These are phyloP conservation scores for Wickerhamomyces pijperi DNA, from an alignment of 805 yeast genomes.

Conservation along the genomic window DNA sequence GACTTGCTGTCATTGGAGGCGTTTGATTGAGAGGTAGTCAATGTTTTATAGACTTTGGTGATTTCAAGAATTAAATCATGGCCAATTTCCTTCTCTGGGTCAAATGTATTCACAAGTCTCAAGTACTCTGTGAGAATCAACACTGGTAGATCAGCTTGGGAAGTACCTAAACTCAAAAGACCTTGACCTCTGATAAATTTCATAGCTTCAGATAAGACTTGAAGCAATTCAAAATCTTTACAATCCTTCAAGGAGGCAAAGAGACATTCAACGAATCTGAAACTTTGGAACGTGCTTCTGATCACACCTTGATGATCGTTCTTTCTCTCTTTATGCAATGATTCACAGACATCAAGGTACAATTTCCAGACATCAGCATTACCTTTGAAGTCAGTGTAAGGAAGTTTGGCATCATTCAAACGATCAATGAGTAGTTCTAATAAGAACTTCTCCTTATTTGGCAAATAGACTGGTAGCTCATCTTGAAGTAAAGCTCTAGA, in stretches of 20 bases:
- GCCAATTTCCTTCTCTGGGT: not conserved
- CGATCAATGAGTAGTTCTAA: constrained; percentile 53
- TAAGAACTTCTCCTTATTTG: constrained; percentile 42
- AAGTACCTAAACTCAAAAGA: constrained; percentile 2
- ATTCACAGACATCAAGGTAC: constrained; percentile 26
- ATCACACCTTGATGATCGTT: constrained; percentile 23
- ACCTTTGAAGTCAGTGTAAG: constrained; percentile 29
- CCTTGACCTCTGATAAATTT: constrained; percentile 9
- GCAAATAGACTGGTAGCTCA: constrained; percentile 32
- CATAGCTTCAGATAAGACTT: constrained; percentile 5
- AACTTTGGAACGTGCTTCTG: constrained; percentile 28
- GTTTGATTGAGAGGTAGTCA: not conserved
- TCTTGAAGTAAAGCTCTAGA: constrained; percentile 24
- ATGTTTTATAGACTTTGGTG: not conserved
- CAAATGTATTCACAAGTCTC: not conserved
- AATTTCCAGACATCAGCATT: constrained; percentile 38
- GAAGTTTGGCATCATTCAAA: constrained; percentile 32
- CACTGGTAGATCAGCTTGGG: constrained; percentile 9
- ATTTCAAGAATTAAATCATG: not conserved
- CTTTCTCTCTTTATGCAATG: not conserved
- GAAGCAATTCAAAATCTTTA: not conserved
- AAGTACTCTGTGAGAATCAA: constrained; percentile 11
- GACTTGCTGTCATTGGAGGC: constrained; percentile 3
- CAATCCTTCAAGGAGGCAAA: constrained; percentile 14
- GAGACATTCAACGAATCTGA: constrained; percentile 29